Percentiles rank a stretch among this genome's conserved stretches.
Evolutionary conservation across 257 asterid genomes (phyloP).

Genomic region (Paulownia fortunei): DNA sequence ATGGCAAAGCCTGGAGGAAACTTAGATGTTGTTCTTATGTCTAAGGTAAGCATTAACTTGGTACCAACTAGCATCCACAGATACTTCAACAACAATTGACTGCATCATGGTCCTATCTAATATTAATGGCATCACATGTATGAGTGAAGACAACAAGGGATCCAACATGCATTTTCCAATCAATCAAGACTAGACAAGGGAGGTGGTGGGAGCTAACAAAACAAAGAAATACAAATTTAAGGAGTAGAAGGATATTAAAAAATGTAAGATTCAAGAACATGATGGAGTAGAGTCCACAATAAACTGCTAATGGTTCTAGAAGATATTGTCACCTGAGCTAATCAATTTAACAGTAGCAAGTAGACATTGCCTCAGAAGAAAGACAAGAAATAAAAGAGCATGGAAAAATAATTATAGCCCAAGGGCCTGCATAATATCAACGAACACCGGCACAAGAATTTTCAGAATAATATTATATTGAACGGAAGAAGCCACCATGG

Average conservation of each 20-base stretch:
- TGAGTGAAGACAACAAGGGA: neutral
- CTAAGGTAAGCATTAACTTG: neutral
- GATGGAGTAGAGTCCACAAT: neutral
- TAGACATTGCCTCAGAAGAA: neutral
- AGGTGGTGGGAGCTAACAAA: neutral
- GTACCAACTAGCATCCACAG: neutral
- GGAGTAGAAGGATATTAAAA: neutral
- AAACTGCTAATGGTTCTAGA: no score
- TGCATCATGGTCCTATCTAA: neutral
- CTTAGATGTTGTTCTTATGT: neutral
- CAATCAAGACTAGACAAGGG: neutral
- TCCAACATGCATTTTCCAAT: neutral
- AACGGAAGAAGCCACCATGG: neutral
- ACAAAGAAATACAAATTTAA: neutral
- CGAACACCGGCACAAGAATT: neutral
- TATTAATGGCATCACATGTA: neutral
- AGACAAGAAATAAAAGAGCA: neutral
- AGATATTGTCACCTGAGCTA: no score
- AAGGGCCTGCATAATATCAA: neutral
- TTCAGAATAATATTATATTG: neutral
- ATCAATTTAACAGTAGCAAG: neutral
- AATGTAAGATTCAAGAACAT: neutral
- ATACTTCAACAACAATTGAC: neutral
- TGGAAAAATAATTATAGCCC: neutral
- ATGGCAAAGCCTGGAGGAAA: neutral